Percentiles rank a stretch among this genome's conserved stretches.
These are phyloP conservation scores for Stachybotrys chlorohalonatus DNA, from an alignment of 2,329 filamentous ascomycete genomes.

Conservation along the genomic window DNA sequence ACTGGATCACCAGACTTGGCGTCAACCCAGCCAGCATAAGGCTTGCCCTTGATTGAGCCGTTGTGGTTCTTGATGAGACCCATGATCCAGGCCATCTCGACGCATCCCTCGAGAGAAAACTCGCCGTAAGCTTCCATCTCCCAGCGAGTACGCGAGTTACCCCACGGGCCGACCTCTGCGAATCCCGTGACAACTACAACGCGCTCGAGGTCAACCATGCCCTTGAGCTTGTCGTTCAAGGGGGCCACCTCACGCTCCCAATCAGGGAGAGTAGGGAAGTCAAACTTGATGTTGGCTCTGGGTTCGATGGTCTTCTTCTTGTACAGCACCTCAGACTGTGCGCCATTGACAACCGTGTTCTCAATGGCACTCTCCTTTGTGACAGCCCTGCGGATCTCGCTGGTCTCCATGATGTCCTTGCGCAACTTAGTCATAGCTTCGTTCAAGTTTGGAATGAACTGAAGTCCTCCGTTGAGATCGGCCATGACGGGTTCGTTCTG, in stretches of 20 bases:
- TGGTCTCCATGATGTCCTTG: constrained; percentile 90
- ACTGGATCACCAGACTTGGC: constrained; percentile 89
- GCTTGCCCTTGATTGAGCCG: constrained; percentile 88
- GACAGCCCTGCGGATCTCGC: constrained; percentile 85
- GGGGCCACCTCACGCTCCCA: constrained; percentile 89
- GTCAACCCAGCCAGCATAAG: constrained; percentile 95
- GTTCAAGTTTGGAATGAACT: constrained; percentile 95
- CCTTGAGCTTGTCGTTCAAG: constrained; percentile 80
- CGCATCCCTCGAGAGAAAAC: constrained; percentile 94
- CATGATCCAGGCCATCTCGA: constrained; percentile 99
- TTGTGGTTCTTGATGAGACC: constrained; percentile 99
- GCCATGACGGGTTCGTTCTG: constrained; percentile 93
- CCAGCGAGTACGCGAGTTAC: constrained; percentile 96
- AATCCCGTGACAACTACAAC: constrained; percentile 97
- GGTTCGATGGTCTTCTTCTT: constrained; percentile 91
- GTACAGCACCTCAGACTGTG: constrained; percentile 84
- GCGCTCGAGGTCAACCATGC: constrained; percentile 98
- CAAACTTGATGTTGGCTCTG: constrained; percentile 95
- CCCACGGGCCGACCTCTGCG: constrained; percentile 93
- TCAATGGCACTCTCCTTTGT: constrained; percentile 94
- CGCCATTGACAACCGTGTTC: constrained; percentile 94
- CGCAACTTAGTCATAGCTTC: constrained; percentile 87
- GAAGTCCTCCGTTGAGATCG: constrained; percentile 92
- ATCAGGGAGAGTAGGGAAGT: constrained; percentile 83
- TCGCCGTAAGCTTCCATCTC: constrained; percentile 98